Base-by-base conservation (phyloP, 2,329 filamentous ascomycete genomes). In the Aspergillus floridensis region DNA sequence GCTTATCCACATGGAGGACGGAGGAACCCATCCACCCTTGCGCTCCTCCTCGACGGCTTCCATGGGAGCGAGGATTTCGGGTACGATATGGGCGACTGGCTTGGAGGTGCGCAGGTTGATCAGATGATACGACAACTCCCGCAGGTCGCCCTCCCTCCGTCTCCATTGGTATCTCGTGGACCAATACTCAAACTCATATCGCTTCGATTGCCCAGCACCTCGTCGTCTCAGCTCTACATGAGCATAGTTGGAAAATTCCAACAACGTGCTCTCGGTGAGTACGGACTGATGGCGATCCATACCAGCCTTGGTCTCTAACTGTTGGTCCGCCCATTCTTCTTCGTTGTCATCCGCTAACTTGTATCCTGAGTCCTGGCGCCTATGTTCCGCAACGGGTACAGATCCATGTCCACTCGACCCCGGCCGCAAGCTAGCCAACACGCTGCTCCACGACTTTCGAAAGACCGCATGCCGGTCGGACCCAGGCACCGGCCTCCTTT, bases 191-290 rank as follows among this genome's bases (percentile, higher is more conserved):
- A 96, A 97, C 57, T 92, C 90, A 74, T 97, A 98, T 62, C 86
- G 85, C 77, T 92, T 93, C 63, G 82, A 82, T 49, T 82, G 80
- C 66, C 86, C 87, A 53, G 83, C 79, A 6, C 89, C 89, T 24
- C 85, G 82, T 47, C 91, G 86, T 66, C 85, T 87, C 53, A 99
- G 79, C 65, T 96, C 90, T 46, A 98, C 87, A 68, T 95, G 92
- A 2, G 93, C 93, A 73, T 99, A 99, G 79, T 98, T 99, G 65
- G 92, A 96, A 74, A 97, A 99, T 73, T 98, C 93, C 35, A 99
- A 84, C 76, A 92, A 91, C 73, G 93, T 90, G 38, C 84, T 88
- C 74, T 96, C 92, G 59, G 88, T 90, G 19, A 90, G 85, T 49
- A 81, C 70, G 56, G 76, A 54, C 21, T 60, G 38, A 44, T n/a